These are phyloP conservation scores for Sapria himalayana DNA, from an alignment of 345 rosid species.

Conservation along the genomic window DNA sequence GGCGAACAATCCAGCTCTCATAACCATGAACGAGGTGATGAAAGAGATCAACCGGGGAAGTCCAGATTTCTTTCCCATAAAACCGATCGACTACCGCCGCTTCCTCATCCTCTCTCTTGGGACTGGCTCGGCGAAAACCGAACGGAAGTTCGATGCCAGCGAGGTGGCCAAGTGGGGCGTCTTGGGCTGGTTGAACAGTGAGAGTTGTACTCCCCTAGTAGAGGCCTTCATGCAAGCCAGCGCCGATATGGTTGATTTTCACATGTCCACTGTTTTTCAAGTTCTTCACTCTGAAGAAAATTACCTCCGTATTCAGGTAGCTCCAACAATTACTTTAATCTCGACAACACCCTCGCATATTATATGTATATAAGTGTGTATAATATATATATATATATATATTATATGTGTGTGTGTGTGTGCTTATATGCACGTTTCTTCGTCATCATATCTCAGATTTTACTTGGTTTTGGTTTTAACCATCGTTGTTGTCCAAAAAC, in stretches of 20 bases:
- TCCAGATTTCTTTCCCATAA: conserved; percentile 18
- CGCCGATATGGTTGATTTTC: conserved; percentile 40
- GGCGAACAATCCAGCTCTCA: conserved; percentile 47
- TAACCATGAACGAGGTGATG: conserved; percentile 35
- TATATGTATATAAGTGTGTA: too few relatives aligned
- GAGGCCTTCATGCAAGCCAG: conserved; percentile 46
- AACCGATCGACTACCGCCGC: conserved; percentile 24
- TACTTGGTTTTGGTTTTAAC: too few relatives aligned
- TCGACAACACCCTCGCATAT: neutral
- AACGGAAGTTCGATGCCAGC: conserved; percentile 20
- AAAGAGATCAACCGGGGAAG: conserved; percentile 20
- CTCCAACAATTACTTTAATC: neutral
- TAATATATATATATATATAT: too few relatives aligned
- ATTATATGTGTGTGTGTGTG: too few relatives aligned
- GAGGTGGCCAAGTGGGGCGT: conserved; percentile 45
- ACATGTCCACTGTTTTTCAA: conserved; percentile 25
- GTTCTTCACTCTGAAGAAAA: conserved; percentile 25
- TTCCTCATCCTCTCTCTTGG: conserved; percentile 46
- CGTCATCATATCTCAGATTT: too few relatives aligned
- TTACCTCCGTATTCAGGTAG: conserved; percentile 34
- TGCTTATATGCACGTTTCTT: too few relatives aligned
- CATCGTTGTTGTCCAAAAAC: too few relatives aligned
- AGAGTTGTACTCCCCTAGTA: conserved; percentile 27
- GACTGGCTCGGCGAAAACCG: conserved; percentile 20
- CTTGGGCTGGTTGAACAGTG: conserved; percentile 37